A percentile compares a stretch with the other conserved stretches of the same genome.
Conservation (phyloP, 2,329 filamentous ascomycete genomes). For the Aspergillus fumigatus region DNA sequence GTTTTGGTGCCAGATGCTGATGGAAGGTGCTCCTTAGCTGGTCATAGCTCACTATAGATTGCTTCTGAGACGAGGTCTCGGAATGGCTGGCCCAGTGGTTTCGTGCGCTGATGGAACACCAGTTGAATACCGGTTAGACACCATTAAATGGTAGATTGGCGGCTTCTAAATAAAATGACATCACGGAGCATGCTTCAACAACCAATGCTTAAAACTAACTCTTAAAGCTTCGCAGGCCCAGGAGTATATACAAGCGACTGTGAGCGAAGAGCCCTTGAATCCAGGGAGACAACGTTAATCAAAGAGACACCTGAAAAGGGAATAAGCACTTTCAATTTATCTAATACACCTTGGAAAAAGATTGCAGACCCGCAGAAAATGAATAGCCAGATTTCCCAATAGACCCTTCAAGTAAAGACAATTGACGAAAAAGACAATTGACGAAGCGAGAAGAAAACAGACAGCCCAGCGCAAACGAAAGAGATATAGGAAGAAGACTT, state of each 20-base stretch:
- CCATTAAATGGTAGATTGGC: background rate
- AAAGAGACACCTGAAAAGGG: conserved; percentile 3
- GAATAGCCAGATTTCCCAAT: conserved; percentile 15
- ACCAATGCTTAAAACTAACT: background rate
- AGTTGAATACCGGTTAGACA: background rate
- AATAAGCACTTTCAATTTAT: conserved; percentile 16
- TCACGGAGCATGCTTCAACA: background rate
- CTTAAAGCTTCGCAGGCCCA: background rate
- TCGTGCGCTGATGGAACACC: no score
- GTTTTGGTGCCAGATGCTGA: no score
- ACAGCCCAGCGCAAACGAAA: background rate
- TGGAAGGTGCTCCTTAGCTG: no score
- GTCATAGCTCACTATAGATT: no score
- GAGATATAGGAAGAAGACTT: conserved; percentile 7
- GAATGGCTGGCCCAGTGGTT: no score
- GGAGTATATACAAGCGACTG: background rate
- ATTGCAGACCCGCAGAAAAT: conserved; percentile 8
- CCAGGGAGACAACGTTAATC: background rate
- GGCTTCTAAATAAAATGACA: background rate
- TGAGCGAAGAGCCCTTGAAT: background rate
- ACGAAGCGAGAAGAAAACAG: conserved; percentile 1
- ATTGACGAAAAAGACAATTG: conserved; percentile 3
- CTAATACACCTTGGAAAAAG: conserved; percentile 25
- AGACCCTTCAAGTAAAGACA: conserved; percentile 11
- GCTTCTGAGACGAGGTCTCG: no score